Evolutionary conservation across 2,329 filamentous ascomycete genomes (phyloP).

Genomic region (Westerdykella ornata): DNA sequence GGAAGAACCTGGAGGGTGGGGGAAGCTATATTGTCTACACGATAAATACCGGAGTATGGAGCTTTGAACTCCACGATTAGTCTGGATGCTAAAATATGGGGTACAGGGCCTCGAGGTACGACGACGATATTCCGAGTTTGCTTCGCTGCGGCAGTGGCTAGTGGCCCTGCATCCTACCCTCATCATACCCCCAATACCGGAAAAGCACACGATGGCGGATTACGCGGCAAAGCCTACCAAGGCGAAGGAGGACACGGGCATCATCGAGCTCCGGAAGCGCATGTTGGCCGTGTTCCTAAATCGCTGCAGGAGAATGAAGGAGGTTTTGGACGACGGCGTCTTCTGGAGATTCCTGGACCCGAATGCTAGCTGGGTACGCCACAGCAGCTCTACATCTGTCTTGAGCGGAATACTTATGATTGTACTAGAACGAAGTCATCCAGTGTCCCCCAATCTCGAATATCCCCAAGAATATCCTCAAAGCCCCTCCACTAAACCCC

Average conservation of each 20-base stretch:
- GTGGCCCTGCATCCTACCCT: conserved; percentile 90
- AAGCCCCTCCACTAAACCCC: conserved; percentile 88
- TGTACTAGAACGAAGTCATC: conserved; percentile 75
- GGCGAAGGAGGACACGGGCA: conserved; percentile 93
- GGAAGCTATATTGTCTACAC: conserved; percentile 96
- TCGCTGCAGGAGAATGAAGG: conserved; percentile 84
- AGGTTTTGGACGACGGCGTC: conserved; percentile 84
- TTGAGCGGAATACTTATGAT: conserved; percentile 7
- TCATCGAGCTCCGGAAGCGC: conserved; percentile 92
- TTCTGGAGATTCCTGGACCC: conserved; percentile 98
- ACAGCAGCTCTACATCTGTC: neutral
- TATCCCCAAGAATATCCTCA: conserved; percentile 88
- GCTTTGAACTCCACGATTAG: neutral
- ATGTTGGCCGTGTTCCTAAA: conserved; percentile 97
- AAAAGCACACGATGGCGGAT: conserved; percentile 98
- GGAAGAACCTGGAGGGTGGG: conserved; percentile 88
- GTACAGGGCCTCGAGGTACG: conserved; percentile 86
- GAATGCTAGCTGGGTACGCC: conserved; percentile 89
- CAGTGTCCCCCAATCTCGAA: conserved; percentile 84
- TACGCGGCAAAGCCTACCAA: conserved; percentile 97
- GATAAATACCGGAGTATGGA: conserved; percentile 79
- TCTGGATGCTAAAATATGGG: conserved; percentile 10
- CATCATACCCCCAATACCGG: conserved; percentile 92
- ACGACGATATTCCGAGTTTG: conserved; percentile 92
- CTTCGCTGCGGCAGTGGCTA: conserved; percentile 79